Base-by-base conservation (phyloP, 441 rosid species). In the Gossypium laxum region DNA sequence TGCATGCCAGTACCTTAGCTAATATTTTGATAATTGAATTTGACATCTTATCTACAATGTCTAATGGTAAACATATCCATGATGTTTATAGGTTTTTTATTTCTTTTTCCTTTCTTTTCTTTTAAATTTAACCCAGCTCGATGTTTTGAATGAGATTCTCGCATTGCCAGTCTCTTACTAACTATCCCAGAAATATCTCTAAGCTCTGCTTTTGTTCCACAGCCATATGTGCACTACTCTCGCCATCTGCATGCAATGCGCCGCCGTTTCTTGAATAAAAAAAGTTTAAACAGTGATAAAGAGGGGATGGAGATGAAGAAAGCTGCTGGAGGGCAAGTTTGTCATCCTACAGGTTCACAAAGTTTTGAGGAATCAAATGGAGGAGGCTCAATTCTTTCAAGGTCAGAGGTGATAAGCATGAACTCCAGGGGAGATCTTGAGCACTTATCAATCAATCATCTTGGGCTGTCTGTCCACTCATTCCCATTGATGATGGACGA, bases 221-320 rank as follows among this genome's bases (percentile, higher is more conserved):
- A 93, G 96, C 91, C 94, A 10, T 91, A 86, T 74, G 87, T 85
- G 94, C 97, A 93, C 60, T 71, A 85, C 24, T 93, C 98, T 0
- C 90, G 98, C 71, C 97, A 91, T 83, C 92, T 86, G 60, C 97
- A 93, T 62, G 98, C 98, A 43, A 80, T 89, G 85, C 96, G 97
- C 52, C 89, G 96, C 30, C 90, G 98, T 63, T 93, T 93, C 85
- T 68, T 93, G 83, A 93, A 93, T 77, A 76, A 87, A 0, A 87
- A 83, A 79, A 78, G 19, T 63, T 56, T 17, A 34, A 74, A 65
- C 63, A 30, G 66, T n/a, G 81, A 22, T 3, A 78, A 71, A 69
- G 77, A 65, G 0, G 83, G 69, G 67, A 63, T 6, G 14, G 84
- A 75, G 73, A 71, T 65, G 54, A 78, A 83, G 75, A 80, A 70